phyloP scores from a whole-genome alignment of 345 rosid species.

The Citrus cavaleriei region DNA sequence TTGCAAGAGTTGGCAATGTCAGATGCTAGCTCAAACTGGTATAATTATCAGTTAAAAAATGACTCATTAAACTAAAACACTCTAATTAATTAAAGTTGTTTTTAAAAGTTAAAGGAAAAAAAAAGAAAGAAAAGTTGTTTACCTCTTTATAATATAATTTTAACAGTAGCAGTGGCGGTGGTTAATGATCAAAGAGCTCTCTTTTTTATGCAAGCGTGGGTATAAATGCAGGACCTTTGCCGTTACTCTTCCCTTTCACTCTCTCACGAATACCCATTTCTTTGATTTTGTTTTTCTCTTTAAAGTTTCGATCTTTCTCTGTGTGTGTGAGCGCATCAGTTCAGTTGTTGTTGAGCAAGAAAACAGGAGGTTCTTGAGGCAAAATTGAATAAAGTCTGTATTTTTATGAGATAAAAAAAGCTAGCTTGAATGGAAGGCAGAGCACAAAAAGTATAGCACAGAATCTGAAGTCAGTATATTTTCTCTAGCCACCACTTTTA shows the following conservation, averaged over 20 bases:
- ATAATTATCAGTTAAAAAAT: conserved; percentile 24
- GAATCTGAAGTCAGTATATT: conserved; percentile 84
- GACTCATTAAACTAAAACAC: conserved; percentile 8
- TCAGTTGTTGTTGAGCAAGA: conserved; percentile 18
- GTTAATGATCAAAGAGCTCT: conserved; percentile 89
- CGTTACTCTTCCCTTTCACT: conserved; percentile 23
- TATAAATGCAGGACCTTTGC: conserved; percentile 70
- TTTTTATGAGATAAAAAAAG: conserved; percentile 21
- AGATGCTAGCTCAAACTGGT: conserved; percentile 44
- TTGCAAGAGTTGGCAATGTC: conserved; percentile 69
- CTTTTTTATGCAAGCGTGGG: conserved; percentile 98
- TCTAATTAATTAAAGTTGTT: conserved; percentile 3
- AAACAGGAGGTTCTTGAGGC: conserved; percentile 26
- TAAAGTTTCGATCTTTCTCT: neutral
- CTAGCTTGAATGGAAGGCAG: conserved; percentile 34
- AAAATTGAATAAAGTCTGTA: conserved; percentile 37
- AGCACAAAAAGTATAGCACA: conserved; percentile 53
- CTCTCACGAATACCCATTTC: conserved; percentile 23
- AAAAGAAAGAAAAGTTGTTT: neutral
- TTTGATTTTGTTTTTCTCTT: conserved; percentile 20
- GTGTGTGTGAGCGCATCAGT: neutral
- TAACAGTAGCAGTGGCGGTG: conserved; percentile 72
- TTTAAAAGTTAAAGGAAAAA: neutral
- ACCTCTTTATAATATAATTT: conserved; percentile 23
- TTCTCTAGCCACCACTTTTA: conserved; percentile 43